Conservation (phyloP, 495 filamentous ascomycete species). For the Penicillium macrosclerotiorum region DNA sequence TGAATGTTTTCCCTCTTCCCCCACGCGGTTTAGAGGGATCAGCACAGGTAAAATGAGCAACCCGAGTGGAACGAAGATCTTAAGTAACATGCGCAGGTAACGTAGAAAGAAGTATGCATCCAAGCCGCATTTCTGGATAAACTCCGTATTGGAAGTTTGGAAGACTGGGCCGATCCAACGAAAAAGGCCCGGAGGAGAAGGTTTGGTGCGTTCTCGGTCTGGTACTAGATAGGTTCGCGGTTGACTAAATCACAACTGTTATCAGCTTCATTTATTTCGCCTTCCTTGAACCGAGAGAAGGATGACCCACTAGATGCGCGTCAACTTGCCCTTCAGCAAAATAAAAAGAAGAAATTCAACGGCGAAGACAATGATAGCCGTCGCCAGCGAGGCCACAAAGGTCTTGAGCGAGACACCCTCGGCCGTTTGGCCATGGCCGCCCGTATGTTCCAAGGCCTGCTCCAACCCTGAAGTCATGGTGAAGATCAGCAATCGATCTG, state of each 20-base stretch:
- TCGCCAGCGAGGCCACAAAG: conserved; percentile 74
- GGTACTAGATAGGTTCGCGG: conserved; percentile 91
- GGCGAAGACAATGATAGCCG: conserved; percentile 71
- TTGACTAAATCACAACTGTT: conserved; percentile 63
- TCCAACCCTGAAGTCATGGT: conserved; percentile 33
- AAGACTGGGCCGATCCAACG: conserved; percentile 70
- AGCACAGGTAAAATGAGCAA: conserved; percentile 80
- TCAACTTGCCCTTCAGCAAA: conserved; percentile 71
- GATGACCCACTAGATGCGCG: conserved; percentile 74
- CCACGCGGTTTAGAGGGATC: conserved; percentile 75
- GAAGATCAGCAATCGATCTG: conserved; percentile 7
- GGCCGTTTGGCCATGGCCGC: conserved; percentile 42
- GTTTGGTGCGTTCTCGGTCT: conserved; percentile 74
- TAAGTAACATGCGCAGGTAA: conserved; percentile 87
- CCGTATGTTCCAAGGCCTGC: conserved; percentile 36
- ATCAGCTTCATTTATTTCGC: no score
- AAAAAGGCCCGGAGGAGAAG: conserved; percentile 69
- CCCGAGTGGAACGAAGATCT: conserved; percentile 84
- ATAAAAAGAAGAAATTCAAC: conserved; percentile 75
- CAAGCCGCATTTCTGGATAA: conserved; percentile 91
- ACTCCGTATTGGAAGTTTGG: conserved; percentile 75
- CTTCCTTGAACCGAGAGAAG: background rate
- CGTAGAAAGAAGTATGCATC: conserved; percentile 98
- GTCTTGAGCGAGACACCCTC: conserved; percentile 49
- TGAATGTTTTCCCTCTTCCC: conserved; percentile 60